A percentile compares a stretch with the other conserved stretches of the same genome.
Conservation (phyloP, 306 rosid genomes). For the Begonia masoniana region DNA sequence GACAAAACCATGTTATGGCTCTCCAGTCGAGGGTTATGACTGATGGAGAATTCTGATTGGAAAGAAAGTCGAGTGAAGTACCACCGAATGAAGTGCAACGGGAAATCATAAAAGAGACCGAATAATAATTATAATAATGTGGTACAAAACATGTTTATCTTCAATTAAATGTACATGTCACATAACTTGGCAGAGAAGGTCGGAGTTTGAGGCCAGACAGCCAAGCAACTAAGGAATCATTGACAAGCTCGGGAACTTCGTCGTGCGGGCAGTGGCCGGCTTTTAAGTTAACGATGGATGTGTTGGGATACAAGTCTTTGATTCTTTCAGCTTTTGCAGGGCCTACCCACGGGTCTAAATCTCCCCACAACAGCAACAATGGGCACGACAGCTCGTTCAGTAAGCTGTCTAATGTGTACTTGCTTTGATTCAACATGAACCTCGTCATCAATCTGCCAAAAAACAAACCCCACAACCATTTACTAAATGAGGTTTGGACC, state of each 20-base stretch:
- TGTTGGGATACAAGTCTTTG: conserved; percentile 67
- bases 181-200: conserved; percentile 31
- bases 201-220: conserved; percentile 34
- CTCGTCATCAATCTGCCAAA: conserved; percentile 73
- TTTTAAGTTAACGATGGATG: conserved; percentile 60
- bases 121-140: no score
- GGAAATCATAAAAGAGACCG: no score
- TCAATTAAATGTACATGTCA: conserved; percentile 9
- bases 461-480: not conserved
- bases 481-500: no score
- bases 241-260: conserved; percentile 72
- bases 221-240: conserved; percentile 70
- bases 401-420: conserved; percentile 57
- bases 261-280: conserved; percentile 96
- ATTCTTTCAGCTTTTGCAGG: conserved; percentile 68
- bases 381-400: conserved; percentile 71
- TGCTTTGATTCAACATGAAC: conserved; percentile 71
- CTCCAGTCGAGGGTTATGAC: no score
- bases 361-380: conserved; percentile 79
- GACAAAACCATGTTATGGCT: no score
- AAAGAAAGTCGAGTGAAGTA: no score
- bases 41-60: no score
- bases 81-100: no score
- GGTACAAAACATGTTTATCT: no score
- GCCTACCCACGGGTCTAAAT: conserved; percentile 97